Evolutionary conservation across 2,329 filamentous ascomycete genomes (phyloP).

Genomic region (Cordyceps fumosorosea): DNA sequence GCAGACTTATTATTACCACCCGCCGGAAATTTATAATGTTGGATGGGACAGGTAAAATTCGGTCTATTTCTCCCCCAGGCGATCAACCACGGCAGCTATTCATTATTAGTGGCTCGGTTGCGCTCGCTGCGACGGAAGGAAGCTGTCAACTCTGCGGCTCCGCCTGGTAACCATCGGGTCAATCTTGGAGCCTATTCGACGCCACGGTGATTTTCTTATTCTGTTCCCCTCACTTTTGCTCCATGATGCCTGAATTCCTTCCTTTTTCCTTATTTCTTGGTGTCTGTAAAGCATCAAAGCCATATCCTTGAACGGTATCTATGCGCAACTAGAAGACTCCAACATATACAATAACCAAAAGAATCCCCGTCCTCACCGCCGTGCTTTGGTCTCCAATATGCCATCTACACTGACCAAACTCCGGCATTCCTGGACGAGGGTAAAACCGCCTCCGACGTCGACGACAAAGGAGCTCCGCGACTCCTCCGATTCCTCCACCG

Average conservation of each 20-base stretch:
- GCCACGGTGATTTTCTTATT: background rate
- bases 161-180: background rate
- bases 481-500: background rate
- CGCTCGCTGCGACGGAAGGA: background rate
- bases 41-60: background rate
- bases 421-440: constrained; percentile 1
- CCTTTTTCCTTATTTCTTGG: too few species aligned
- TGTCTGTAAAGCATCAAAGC: too few species aligned
- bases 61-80: background rate
- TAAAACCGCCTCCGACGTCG: background rate
- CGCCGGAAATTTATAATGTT: background rate
- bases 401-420: background rate
- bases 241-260: too few species aligned
- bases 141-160: background rate
- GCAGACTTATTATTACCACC: too few species aligned
- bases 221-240: background rate
- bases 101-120: background rate
- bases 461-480: background rate
- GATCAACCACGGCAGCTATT: too few species aligned
- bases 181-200: background rate
- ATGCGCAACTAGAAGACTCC: background rate
- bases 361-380: too few species aligned
- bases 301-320: too few species aligned
- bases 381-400: too few species aligned
- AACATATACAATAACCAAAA: too few species aligned